Conservation (phyloP, 1,139 yeast genomes). For the Kurtzmaniella quercitrusa region DNA sequence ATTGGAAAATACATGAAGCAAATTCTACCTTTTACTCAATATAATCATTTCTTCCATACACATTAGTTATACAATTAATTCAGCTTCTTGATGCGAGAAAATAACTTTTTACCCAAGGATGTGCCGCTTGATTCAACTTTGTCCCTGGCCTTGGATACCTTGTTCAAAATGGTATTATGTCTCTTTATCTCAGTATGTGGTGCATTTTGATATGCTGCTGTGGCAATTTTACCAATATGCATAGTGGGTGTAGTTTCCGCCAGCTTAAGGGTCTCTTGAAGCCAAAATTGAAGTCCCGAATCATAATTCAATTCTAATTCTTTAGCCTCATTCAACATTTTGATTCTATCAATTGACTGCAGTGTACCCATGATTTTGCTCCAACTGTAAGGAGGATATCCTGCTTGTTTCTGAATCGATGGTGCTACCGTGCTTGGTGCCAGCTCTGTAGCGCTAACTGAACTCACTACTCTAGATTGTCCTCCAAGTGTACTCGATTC, state of each 20-base stretch:
- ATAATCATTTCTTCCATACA: background rate
- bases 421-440: background rate
- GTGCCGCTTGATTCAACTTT: conserved; percentile 43
- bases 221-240: conserved; percentile 43
- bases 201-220: conserved; percentile 47
- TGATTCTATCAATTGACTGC: conserved; percentile 41
- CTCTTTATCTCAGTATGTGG: conserved; percentile 42
- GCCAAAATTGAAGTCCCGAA: conserved; percentile 48
- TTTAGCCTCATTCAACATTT: conserved; percentile 38
- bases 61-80: background rate
- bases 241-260: conserved; percentile 32
- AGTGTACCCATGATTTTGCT: conserved; percentile 40
- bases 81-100: conserved; percentile 35
- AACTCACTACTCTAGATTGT: conserved; percentile 1
- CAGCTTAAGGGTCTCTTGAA: conserved; percentile 34
- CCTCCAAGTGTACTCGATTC: background rate
- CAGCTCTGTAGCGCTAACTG: background rate
- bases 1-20: too few species aligned
- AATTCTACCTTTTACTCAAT: background rate
- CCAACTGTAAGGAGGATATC: conserved; percentile 41
- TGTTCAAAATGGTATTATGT: conserved; percentile 39
- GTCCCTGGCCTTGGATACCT: conserved; percentile 41
- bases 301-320: conserved; percentile 36
- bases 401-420: conserved; percentile 9
- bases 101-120: conserved; percentile 40